Percentiles rank a stretch among this genome's conserved stretches.
Conservation (phyloP, 2,329 filamentous ascomycete species). For the Fusarium chlamydosporum region DNA sequence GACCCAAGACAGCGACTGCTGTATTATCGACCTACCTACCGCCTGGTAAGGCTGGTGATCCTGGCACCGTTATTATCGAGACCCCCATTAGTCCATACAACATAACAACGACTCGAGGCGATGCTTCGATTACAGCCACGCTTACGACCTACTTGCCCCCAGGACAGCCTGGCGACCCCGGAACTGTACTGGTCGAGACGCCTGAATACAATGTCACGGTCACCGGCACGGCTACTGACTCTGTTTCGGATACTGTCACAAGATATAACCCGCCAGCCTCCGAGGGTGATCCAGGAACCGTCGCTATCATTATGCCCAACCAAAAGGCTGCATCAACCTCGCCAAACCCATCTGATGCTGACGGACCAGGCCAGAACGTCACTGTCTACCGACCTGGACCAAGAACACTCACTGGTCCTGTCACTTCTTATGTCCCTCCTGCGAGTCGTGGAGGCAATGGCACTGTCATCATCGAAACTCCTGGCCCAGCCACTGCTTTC, state of each 20-base stretch:
- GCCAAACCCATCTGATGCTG: neutral
- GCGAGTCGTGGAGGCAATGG: slow-evolving; percentile 21
- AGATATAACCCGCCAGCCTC: slow-evolving; percentile 27
- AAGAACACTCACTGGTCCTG: slow-evolving; percentile 29
- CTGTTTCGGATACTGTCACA: slow-evolving; percentile 11
- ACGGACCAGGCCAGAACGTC: slow-evolving; percentile 20
- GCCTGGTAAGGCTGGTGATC: neutral
- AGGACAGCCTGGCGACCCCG: neutral
- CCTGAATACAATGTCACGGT: slow-evolving; percentile 16
- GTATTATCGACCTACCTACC: neutral
- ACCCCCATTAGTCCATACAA: slow-evolving; percentile 3
- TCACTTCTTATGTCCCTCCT: slow-evolving; percentile 34
- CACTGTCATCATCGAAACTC: slow-evolving; percentile 36
- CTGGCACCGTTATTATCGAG: slow-evolving; percentile 10
- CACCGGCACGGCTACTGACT: slow-evolving; percentile 5
- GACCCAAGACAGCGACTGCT: neutral
- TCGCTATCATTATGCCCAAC: slow-evolving; percentile 32
- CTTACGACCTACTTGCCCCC: slow-evolving; percentile 9
- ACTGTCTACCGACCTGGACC: slow-evolving; percentile 31
- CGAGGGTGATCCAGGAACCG: slow-evolving; percentile 28
- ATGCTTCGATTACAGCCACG: neutral
- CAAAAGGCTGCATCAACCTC: slow-evolving; percentile 12
- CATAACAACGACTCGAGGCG: slow-evolving; percentile 7
- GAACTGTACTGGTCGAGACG: slow-evolving; percentile 8
- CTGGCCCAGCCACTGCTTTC: slow-evolving; percentile 12